phyloP scores from a whole-genome alignment of 2,329 filamentous ascomycete species.

The Fusarium piperis region DNA sequence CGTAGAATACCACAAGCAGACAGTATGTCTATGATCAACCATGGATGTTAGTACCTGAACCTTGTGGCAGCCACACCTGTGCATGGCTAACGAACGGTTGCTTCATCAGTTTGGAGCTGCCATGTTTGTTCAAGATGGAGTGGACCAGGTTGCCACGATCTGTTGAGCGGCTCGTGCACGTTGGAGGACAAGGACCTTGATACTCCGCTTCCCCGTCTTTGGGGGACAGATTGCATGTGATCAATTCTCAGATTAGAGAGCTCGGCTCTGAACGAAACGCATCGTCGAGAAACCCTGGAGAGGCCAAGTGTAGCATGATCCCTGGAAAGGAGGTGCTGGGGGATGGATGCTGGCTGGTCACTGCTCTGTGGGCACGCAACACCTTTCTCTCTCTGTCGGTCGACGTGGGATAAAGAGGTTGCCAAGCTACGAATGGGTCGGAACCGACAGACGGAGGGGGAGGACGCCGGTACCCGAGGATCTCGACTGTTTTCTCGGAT shows the following conservation, averaged over 20 bases:
- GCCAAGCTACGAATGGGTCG: background rate
- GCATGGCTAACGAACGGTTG: background rate
- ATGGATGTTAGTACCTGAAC: background rate
- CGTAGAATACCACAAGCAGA: background rate
- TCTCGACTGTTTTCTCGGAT: background rate
- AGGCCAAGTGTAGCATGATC: background rate
- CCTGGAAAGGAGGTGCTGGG: background rate
- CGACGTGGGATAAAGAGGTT: background rate
- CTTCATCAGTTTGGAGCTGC: constrained; percentile 14
- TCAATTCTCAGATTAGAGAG: background rate
- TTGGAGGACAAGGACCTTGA: constrained; percentile 7
- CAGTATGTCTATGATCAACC: background rate
- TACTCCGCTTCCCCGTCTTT: constrained; percentile 29
- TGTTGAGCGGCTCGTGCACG: constrained; percentile 18
- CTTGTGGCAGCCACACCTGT: constrained; percentile 5
- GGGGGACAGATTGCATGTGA: constrained; percentile 10
- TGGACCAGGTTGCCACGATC: constrained; percentile 2
- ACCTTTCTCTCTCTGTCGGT: background rate
- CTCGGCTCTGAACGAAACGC: background rate
- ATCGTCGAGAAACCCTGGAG: background rate
- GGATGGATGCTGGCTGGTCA: background rate
- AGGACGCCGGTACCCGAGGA: constrained; percentile 20
- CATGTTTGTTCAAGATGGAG: constrained; percentile 23
- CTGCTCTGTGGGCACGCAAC: background rate
- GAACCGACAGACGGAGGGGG: constrained; percentile 19